Base-by-base conservation (phyloP, 2,329 filamentous ascomycete species). In the Lasiodiplodia hormozganensis region DNA sequence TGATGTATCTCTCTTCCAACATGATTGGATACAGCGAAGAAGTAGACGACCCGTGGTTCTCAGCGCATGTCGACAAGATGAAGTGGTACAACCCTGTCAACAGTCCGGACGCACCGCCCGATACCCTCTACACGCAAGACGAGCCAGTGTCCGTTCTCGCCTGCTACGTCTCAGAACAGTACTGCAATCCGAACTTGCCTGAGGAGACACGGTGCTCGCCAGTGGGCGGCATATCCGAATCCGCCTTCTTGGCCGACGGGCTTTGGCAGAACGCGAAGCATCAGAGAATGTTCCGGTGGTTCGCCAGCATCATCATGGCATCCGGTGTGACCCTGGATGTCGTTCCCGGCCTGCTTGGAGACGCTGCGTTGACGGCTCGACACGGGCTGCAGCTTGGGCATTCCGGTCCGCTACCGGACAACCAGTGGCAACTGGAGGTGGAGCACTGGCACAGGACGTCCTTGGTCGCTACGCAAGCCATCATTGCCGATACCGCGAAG, bases 41-140 rank as follows among this genome's bases (percentile, higher is more conserved):
- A 10, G 72, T 73, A 47, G 67, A 74, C 31, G 78, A 80, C 65
- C 75, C 75, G 3, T 76, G 76, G 73, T 78, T 76, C 54, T 68
- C 72, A 1, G 76, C 77, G 4, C 72, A 76, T 8, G 11, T 21
- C n/a, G 12, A 16, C 40, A 25, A 14, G 11, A 8, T 31, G 14
- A 49, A 31, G 21, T 18, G 40, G 12, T 60, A 43, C 12, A 43
- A 43, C n/a, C 43, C 56, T 2, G 56, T 43, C 38, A 60, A 36
- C 21, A n/a, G 43, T 12, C 18, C 43, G 12, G 56, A 43, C 16
- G 34, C n/a, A 18, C 12, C 18, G n/a, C 23, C 25, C 5, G 34
- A 51, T 3, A 43, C 34, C 0, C 11, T 38, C 18, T 69, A 64
- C 31, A 21, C 40, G 8, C 65, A 54, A n/a, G 65, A 71, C 40